Conservation (phyloP, 176 grass and related monocot species). For the Triticum monococcum region DNA sequence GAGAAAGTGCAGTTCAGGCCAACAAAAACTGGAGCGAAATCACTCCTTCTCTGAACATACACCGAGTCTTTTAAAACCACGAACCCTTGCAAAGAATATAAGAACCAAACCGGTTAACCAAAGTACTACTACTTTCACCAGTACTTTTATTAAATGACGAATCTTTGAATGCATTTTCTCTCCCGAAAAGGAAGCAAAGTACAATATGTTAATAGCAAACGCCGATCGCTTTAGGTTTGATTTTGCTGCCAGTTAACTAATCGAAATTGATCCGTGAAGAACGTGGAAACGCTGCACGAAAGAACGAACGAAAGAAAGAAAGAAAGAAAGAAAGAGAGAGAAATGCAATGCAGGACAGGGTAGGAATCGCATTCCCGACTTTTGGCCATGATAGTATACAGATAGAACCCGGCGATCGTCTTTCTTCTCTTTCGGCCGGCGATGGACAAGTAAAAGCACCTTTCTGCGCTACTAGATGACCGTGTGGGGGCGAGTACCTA, state of each 20-base stretch:
- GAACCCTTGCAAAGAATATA: neutral
- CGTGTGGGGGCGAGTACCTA: neutral
- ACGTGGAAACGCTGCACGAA: neutral
- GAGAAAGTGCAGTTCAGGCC: neutral
- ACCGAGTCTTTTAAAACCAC: neutral
- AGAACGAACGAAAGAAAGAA: neutral
- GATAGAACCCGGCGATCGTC: neutral
- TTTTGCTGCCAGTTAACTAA: neutral
- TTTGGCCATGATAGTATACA: slow-evolving; percentile 9
- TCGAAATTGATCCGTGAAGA: neutral
- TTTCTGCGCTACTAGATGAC: slow-evolving; percentile 29
- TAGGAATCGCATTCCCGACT: neutral
- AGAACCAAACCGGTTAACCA: too few relatives aligned
- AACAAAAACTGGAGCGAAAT: neutral
- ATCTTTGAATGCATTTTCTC: neutral
- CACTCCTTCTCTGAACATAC: too few relatives aligned
- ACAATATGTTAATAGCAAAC: neutral
- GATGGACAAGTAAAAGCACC: slow-evolving; percentile 8
- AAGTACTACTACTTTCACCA: too few relatives aligned
- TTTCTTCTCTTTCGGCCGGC: slow-evolving; percentile 39
- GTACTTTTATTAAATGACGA: neutral
- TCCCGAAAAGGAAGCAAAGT: neutral
- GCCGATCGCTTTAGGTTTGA: neutral
- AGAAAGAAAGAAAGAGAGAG: neutral
- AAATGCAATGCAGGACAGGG: neutral